A percentile compares a stretch with the other conserved stretches of the same genome.
Evolutionary conservation across 495 filamentous ascomycete species (phyloP).

Genomic region (Aspergillus conjunctus): DNA sequence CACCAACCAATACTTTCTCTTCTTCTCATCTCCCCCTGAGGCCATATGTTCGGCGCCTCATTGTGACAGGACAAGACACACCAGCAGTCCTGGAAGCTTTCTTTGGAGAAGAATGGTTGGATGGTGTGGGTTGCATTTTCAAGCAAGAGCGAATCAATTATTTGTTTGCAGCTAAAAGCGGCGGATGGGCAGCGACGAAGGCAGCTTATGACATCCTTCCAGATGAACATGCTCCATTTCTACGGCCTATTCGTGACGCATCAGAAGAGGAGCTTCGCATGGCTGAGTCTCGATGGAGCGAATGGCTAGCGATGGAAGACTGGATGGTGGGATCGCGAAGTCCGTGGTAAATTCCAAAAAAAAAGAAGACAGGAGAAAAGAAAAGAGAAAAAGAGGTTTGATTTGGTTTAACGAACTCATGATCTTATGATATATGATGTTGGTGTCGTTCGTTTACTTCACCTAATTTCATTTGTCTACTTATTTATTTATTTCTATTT

Average conservation of each 20-base stretch:
- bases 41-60: conserved; percentile 86
- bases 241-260: conserved; percentile 72
- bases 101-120: conserved; percentile 83
- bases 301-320: conserved; percentile 93
- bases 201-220: conserved; percentile 79
- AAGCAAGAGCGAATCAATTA: conserved; percentile 90
- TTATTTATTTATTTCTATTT: conserved; percentile 25
- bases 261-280: conserved; percentile 75
- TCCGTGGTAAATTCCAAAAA: conserved; percentile 40
- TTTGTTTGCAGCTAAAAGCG: conserved; percentile 92
- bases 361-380: background rate
- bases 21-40: conserved; percentile 65
- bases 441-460: conserved; percentile 6
- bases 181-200: conserved; percentile 85
- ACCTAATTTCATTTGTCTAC: conserved; percentile 25
- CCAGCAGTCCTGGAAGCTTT: conserved; percentile 78
- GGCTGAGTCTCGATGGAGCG: conserved; percentile 81
- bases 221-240: conserved; percentile 80
- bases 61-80: conserved; percentile 84
- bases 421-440: conserved; percentile 12
- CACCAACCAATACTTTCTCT: conserved; percentile 21
- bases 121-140: conserved; percentile 75
- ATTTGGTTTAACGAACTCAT: conserved; percentile 11
- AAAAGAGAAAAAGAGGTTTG: background rate
- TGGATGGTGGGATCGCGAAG: conserved; percentile 83